Base-by-base conservation (phyloP, 2,329 filamentous ascomycete species). In the Sclerotinia trifoliorum region DNA sequence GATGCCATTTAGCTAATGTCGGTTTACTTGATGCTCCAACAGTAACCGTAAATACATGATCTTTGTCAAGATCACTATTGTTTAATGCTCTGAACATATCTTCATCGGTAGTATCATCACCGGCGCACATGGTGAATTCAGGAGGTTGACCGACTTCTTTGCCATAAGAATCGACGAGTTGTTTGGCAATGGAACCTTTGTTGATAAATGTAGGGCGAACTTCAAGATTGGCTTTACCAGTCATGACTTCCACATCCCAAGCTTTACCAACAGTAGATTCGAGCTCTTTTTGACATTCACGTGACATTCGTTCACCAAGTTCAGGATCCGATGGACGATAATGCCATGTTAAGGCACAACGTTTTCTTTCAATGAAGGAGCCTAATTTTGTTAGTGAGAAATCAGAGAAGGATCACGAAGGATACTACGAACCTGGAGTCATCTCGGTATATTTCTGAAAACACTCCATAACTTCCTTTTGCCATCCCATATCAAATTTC, bases 41-140 rank as follows among this genome's bases (percentile, higher is more conserved):
- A 0, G 93, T 97, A 55, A 96, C 92, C 2, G 93, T 92, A 80
- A 96, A 98, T 71, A 96, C 87, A 75, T 93, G 87, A 48, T 92
- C 81, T 78, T 80, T 80, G 77, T 78, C 85, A 77, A 76, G 84
- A 84, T 70, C 83, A 80, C 81, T 84, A 2, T 82, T 84, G 74
- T 88, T 88, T 56, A 98, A 84, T 19, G 93, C 90, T 67, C 92
- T 91, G 86, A 98, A 98, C 87, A 89, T 89, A 89, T 96, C 94
- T 84, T 99, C 95, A 77, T 99, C 95, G 7, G 95, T 99, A 74
- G 95, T 96, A 77, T 99, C 95, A 79, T 99, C 95, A 54, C 95
- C 95, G 70, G 94, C 82, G 79, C 95, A 99, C 64, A 98, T 84
- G 15, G 96, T 88, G 76, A 98, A 97, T 73, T 94, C 93, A 0